Base-by-base conservation (phyloP, 2,329 filamentous ascomycete species). In the Acrocalymma vagum region DNA sequence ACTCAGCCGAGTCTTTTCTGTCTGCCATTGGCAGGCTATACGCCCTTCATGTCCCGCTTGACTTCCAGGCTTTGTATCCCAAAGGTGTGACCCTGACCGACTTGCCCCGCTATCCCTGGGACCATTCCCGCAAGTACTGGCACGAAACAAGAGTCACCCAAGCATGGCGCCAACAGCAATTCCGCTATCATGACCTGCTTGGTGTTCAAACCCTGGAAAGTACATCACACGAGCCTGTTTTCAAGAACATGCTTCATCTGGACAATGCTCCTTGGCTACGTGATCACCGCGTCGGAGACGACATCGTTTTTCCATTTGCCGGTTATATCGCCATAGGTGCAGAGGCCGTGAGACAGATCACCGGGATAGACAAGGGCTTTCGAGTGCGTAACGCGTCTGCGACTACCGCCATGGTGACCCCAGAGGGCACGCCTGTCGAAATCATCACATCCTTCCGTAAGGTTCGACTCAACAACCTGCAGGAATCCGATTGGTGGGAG, bases 301-400 rank as follows among this genome's bases (percentile, higher is more conserved):
- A 69, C 6, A 56, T 72, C 3, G 55, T 79, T 1, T 75, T 75
- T 26, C 77, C 78, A 0, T 66, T 51, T 2, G 70, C 76, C 1
- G 75, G 64, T 0, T 78, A 73, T 40, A 37, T 78, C 1, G 58
- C 66, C 6, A 75, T 78, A 62, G 49, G 71, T 4, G 51, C 55
- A 4, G 68, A 73, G 46, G 68, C 65, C 10, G 29, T 56, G 2
- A 42, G 47, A 5, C 51, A 52, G 22, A 18, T 49, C 4, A 57
- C 9, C 4, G 42, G 37, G 1, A 29, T 37, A 6, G 27, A 25
- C 3, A 26, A 38, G 4, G 41, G 20, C 9, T 36, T 42, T 31
- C 15, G 16, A 16, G 4, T 49, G 4, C 29, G 45, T 5, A 16
- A 38, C 9, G 29, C 47, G 1, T 15, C 7, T 5, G 37, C 42